Base-by-base conservation (phyloP, 805 yeast species). In the Metschnikowia kunwiensis region DNA sequence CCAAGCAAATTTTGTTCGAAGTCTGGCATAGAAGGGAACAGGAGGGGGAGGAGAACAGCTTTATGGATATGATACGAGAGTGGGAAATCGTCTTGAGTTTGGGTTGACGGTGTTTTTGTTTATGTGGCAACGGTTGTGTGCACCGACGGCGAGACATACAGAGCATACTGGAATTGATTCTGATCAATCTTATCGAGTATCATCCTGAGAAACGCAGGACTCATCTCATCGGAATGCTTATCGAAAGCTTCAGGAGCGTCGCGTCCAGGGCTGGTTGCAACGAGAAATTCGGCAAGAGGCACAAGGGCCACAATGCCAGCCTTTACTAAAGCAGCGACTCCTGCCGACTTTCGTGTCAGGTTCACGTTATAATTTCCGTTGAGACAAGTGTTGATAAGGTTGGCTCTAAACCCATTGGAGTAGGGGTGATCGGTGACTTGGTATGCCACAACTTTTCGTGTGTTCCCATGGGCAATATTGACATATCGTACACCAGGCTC, bases 31-130 rank as follows among this genome's bases (percentile, higher is more conserved):
- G 76, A 17, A 49, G 72, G 27, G 61, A 58, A 5, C 50, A 51
- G 16, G 43, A 39, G 6, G 64, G 65, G 10, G 59, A 63, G 42
- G 52, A 61, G 32, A 34, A 46, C 17, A 72, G 75, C 20, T 76
- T 78, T 71, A 63, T 77, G 61, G 79, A 75, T 45, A 51, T 75
- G 57, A 59, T 76, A 1, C 62, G 77, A 34, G 77, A 70, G 39
- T 77, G 82, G 82, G 78, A 71, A 20, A 52, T 65, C 10, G 62
- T 60, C 5, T 51, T 69, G 37, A 58, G 63, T 40, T 50, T 68
- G 29, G 66, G 63, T 3, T 65, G 44, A 43, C n/a, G 10, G 15
- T n/a, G n/a, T 12, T 19, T 17, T 7, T 24, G 12, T 27, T 28
- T 6, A 21, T 33, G 19, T 14, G 9, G 2, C 12, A 16, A 21